Evolutionary conservation across 108 stramenopile genomes (phyloP).

Genomic region (Nannochloropsis salina): DNA sequence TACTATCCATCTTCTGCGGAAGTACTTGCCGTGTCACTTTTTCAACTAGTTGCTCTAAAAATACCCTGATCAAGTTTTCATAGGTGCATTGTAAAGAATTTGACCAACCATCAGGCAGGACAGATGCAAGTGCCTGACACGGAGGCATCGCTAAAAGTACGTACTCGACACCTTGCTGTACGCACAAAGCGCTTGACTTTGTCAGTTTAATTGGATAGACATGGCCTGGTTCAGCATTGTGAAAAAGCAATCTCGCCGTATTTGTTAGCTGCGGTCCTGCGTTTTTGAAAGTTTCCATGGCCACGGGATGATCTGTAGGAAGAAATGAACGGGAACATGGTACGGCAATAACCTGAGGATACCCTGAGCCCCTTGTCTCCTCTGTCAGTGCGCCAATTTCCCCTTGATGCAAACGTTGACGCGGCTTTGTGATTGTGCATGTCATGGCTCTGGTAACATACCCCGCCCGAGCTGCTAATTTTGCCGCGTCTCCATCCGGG

Average conservation of each 20-base stretch:
- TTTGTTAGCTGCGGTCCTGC: background rate
- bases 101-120: background rate
- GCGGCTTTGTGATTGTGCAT: too few species aligned
- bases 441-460: too few species aligned
- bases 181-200: background rate
- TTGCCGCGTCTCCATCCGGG: background rate
- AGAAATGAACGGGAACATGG: background rate
- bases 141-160: conserved; percentile 19
- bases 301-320: conserved; percentile 19
- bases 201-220: background rate
- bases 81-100: background rate
- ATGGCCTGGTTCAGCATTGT: background rate
- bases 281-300: background rate
- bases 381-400: background rate
- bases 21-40: background rate
- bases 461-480: background rate
- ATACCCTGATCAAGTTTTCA: background rate
- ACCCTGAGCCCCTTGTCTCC: background rate
- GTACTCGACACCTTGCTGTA: conserved; percentile 4
- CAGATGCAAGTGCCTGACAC: background rate
- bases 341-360: background rate
- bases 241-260: background rate
- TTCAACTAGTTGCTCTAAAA: background rate
- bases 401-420: too few species aligned
- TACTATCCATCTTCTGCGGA: background rate